Evolutionary conservation across 345 rosid genomes (phyloP), one percentile per base, ranked within the genome.

Genomic region (Pugionium dolabratum): DNA sequence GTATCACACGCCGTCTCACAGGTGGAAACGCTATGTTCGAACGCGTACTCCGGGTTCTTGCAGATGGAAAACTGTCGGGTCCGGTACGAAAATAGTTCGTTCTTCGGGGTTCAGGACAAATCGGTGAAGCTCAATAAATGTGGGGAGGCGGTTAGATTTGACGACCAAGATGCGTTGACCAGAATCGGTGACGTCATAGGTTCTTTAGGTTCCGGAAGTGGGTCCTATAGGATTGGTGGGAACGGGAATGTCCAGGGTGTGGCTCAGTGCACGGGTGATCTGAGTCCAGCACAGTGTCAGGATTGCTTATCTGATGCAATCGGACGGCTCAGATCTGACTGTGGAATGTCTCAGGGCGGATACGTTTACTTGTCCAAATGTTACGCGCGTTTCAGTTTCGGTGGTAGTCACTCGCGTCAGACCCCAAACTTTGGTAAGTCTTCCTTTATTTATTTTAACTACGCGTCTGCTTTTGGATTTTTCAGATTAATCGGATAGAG

Each of bases 21-120:
- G 56, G 62, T 90, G 25, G 86, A 85, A 18, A 71, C 73, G n/a
- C 31, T 80, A 9, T 91, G 95, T 74, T 53, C 76, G 2, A 72
- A 80, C 75, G 69, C 97, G 1, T 70, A 78, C 66, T 88, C 91
- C 0, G 96, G 82, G 7, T 84, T 78, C 9, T 33, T 88, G 75
- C 97, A 86, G 81, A 89, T 86, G 33, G 84, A 88, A 5, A 91
- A 75, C 1, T 94, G 99, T 52, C 69, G 74, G 67, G 80, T 88
- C 10, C 92, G 84, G 64, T 94, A 88, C 62, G 90, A 90, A 48
- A 90, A 90, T 31, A 9, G 42, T 9, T 77, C 83, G 2, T 86
- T 90, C 66, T 53, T 90, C 39, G 97, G 99, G 0, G 83, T 79
- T 5, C 85, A 88, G 59, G 99, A 94, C 77, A 94, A 90, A 83